These are phyloP conservation scores for Coemansia sp. DNA, from an alignment of 192 early-diverging fungal genomes.

Conservation along the genomic window DNA sequence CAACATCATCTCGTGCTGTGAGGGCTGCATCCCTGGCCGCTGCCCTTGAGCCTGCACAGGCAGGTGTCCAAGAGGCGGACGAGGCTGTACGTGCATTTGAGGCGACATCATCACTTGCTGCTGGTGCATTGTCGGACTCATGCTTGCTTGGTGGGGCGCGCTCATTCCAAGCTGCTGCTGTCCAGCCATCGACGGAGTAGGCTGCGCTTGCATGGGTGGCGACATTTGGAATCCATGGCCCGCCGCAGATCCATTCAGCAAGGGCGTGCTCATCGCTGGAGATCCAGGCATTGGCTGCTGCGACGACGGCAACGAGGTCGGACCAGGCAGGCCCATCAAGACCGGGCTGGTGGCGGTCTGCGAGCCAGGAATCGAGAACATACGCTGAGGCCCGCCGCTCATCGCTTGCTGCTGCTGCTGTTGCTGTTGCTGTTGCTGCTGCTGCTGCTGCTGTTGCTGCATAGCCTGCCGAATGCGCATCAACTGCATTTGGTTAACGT, in stretches of 20 bases:
- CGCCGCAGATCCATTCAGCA: background rate
- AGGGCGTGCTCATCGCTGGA: slow-evolving; percentile 19
- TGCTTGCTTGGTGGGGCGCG: slow-evolving; percentile 12
- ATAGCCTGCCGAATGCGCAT: slow-evolving; percentile 42
- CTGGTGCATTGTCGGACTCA: slow-evolving; percentile 15
- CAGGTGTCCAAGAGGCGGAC: background rate
- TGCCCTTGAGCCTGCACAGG: slow-evolving; percentile 12
- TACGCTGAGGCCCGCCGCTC: slow-evolving; percentile 21
- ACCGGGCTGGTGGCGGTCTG: slow-evolving; percentile 32
- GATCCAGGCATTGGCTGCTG: slow-evolving; percentile 3
- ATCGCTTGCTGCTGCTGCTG: slow-evolving; percentile 28
- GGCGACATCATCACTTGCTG: slow-evolving; percentile 26
- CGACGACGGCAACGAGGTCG: background rate
- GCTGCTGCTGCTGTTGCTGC: slow-evolving; percentile 38
- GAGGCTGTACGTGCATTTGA: slow-evolving; percentile 14
- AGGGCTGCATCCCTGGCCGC: slow-evolving; percentile 30
- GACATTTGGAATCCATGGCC: slow-evolving; percentile 11
- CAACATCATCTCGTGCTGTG: slow-evolving; percentile 50
- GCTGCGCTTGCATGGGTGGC: slow-evolving; percentile 6
- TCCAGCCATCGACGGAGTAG: background rate
- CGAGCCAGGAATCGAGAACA: slow-evolving; percentile 17
- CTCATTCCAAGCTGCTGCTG: slow-evolving; percentile 9
- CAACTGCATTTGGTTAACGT: slow-evolving; percentile 35
- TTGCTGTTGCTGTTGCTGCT: no score
- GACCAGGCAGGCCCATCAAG: slow-evolving; percentile 14